Percentiles rank a stretch among this genome's conserved stretches.
These are phyloP conservation scores for Lodderomyces margitis DNA, from an alignment of 1,139 yeast species.

Conservation along the genomic window DNA sequence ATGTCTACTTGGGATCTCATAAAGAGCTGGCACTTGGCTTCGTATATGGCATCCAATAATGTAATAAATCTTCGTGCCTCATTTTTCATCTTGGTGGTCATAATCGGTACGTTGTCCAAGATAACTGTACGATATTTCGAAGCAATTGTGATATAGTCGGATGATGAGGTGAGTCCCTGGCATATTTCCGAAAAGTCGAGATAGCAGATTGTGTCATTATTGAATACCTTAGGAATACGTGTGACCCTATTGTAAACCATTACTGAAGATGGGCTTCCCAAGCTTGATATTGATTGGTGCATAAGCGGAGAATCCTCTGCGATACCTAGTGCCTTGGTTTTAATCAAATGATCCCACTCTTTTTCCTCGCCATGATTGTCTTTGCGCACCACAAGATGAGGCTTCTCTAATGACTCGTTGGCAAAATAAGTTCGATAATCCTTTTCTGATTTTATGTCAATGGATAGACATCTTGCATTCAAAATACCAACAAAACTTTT, in stretches of 20 bases:
- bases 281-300: constrained; percentile 18
- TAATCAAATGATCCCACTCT: constrained; percentile 38
- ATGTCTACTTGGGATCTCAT: constrained; percentile 50
- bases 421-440: constrained; percentile 55
- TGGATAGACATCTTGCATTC: constrained; percentile 58
- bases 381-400: constrained; percentile 31
- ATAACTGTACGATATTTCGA: constrained; percentile 56
- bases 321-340: constrained; percentile 19
- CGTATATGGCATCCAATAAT: constrained; percentile 66
- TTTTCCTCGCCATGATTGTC: constrained; percentile 23
- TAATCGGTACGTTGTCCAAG: constrained; percentile 59
- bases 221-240: constrained; percentile 42
- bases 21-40: constrained; percentile 58
- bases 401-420: constrained; percentile 20
- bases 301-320: constrained; percentile 14
- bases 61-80: constrained; percentile 71
- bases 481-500: constrained; percentile 55
- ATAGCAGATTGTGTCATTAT: constrained; percentile 40
- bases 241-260: constrained; percentile 57
- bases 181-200: constrained; percentile 59
- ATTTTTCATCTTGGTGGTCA: constrained; percentile 58
- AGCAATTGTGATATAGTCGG: constrained; percentile 69
- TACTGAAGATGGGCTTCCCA: constrained; percentile 32
- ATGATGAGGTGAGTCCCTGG: constrained; percentile 57
- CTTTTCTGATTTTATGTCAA: constrained; percentile 57